Evolutionary conservation across 1,139 yeast genomes (phyloP).

Genomic region (Blastobotrys buckinghamii): DNA sequence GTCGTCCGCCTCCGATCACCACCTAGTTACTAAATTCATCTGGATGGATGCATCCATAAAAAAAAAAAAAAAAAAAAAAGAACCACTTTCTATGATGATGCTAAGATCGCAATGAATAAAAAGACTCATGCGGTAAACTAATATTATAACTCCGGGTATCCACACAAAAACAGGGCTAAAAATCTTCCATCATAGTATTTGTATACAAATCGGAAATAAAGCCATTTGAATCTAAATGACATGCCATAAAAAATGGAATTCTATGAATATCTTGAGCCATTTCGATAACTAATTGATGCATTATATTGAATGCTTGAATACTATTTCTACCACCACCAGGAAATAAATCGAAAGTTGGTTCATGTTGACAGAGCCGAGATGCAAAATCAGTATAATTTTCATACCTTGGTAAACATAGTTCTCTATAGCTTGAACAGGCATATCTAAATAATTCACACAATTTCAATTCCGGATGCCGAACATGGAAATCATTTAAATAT

Average conservation of each 20-base stretch:
- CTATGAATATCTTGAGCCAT: constrained; percentile 2
- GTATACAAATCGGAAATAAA: not conserved
- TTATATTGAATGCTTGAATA: not conserved
- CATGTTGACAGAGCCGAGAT: not conserved
- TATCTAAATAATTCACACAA: not conserved
- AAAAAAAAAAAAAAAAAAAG: too few species aligned
- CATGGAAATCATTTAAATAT: not conserved
- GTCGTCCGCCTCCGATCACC: too few species aligned
- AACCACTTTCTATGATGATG: too few species aligned
- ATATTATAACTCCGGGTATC: too few species aligned
- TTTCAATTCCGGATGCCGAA: not conserved
- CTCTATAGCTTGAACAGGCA: not conserved
- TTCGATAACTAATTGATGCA: not conserved
- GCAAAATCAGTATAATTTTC: constrained; percentile 1
- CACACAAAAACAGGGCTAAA: too few species aligned
- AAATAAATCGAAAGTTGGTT: not conserved
- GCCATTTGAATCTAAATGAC: not conserved
- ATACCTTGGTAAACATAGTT: not conserved
- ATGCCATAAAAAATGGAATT: constrained; percentile 2
- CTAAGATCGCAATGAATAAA: too few species aligned
- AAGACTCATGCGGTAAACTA: too few species aligned
- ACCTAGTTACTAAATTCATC: not conserved
- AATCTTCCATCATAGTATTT: not conserved
- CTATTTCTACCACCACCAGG: not conserved
- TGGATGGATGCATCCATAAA: too few species aligned